Base-by-base conservation (phyloP, 23 red algal species). In the Gracilaria domingensis region DNA sequence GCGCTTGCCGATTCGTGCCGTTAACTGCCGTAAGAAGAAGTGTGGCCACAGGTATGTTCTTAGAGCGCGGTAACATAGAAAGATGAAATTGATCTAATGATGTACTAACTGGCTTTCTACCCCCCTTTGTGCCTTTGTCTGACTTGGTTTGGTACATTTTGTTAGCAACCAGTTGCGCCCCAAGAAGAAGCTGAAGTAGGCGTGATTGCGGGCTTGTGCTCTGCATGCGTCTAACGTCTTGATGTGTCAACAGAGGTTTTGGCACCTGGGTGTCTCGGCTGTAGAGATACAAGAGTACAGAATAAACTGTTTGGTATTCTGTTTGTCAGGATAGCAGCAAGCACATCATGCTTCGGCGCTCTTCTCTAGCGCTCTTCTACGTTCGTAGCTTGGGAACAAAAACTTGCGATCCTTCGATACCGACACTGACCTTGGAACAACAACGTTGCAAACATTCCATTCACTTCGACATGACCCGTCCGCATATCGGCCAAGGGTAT, bases 1-100 rank as follows among this genome's bases (percentile, higher is more conserved):
- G n/a, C 91, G 97, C 59, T 72, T 99, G 12, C 97, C 89, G 18
- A 61, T 76, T 67, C 76, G 88, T 35, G 97, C 97, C 18, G 74
- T 82, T 45, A 99, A 99, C 91, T 99, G 97, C 79, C 85, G 97
- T 13, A 99, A 99, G 91, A 95, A 96, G 94, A 99, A 99, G 91
- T 99, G 97, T 76, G 97, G 97, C 28, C 97, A 99, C 73, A 84
- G 87, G 87, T 90, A 90, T 0, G 87, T 90, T 37, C 1, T 1
- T 64, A 29, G 79, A 48, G 28, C n/a, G 1, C 30, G 13, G 32
- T 45, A 30, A n/a, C 8, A 20, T 36, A 5, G 28, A 17, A 0
- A 13, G 32, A 6, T 36, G 54, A 0, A 45, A 33, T 7, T 54
- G 30, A 24, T 81, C 17, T 59, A 55, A 2, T 18, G 1, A 16